Base-by-base conservation (phyloP, 441 rosid species). In the Eutrema salsugineum region DNA sequence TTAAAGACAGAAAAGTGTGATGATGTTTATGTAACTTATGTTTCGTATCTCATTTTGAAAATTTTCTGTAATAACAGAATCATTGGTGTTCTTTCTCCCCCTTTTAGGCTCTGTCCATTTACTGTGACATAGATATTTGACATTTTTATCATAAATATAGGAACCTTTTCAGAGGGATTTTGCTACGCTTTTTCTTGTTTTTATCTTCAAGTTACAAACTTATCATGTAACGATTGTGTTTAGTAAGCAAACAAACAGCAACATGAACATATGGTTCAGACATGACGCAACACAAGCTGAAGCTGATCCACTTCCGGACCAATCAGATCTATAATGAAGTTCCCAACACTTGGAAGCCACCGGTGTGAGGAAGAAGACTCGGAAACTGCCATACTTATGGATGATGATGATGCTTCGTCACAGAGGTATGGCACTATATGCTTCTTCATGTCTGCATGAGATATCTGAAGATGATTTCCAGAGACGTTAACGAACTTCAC, bases 341-440 rank as follows among this genome's bases (percentile, higher is more conserved):
- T 66, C 69, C 68, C 38, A 24, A 78, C 57, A 61, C 78, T 70
- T 47, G 80, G 71, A 47, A 83, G 15, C 91, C 89, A 75, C 61
- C 56, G 17, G 39, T 68, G 3, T 27, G 85, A 71, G 28, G 63
- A 67, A 48, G 83, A 79, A 12, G 82, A 79, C 43, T 65, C 69
- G 14, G 78, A 42, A 63, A 35, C 59, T 16, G 63, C 49, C 67
- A 33, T 50, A 57, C 15, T 22, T 58, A 54, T 55, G 42, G 62
- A 66, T 68, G 58, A 10, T 33, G 49, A 30, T 36, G 84, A 63
- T 47, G 87, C 47, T 40, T 81, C 68, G 58, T 83, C 87, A 68
- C 30, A 47, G 81, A 93, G 82, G 80, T 89, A 93, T 22, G 97
- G 93, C 39, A 86, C 83, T 14, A 89, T 68, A 76, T 86, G 81